Evolutionary conservation across 345 rosid genomes (phyloP), one percentile per base, ranked within the genome.

Genomic region (Euphorbia pulcherrima): DNA sequence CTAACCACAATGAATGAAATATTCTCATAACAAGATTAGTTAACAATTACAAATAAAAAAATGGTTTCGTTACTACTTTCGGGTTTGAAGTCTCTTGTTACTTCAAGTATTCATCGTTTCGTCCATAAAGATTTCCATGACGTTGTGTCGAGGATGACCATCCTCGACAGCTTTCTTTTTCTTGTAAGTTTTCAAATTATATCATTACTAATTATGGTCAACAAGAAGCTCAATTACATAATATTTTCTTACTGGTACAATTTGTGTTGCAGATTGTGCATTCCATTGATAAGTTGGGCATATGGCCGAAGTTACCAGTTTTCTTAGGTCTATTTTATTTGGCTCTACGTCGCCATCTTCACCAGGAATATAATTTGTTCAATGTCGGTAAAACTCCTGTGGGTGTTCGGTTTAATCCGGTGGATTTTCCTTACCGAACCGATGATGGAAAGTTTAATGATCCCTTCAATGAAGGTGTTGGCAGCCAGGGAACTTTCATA

Each of bases 251-350:
- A 44, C 13, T 44, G 5, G 16, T 39, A 12, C 13, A 41, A 8
- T 44, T 44, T 11, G 13, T 44, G 18, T 13, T 58, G 59, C 76
- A 85, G 89, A 79, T 85, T 24, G 81, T 85, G 51, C 89, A 83
- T 63, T 63, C 52, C 28, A 67, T 81, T 12, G 89, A 76, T 72
- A 86, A 75, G 76, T 26, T 74, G 70, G 67, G 75, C 24, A 37
- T 80, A 73, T 86, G 87, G 91, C 83, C 71, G 7, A 76, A 78
- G 62, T 68, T 86, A 60, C 91, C 91, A 8, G 88, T 86, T 4
- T 26, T 86, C 29, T 37, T 86, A 4, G 88, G 88, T 2, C 47
- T 86, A 1, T 2, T 76, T 30, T 86, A 86, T 57, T 68, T 86
- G 60, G 78, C 51, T 6, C 3, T 75, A 5, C 85, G 91, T 4